Evolutionary conservation across 78 protist genomes (phyloP).

Genomic region (Dictyostelium citrinum): DNA sequence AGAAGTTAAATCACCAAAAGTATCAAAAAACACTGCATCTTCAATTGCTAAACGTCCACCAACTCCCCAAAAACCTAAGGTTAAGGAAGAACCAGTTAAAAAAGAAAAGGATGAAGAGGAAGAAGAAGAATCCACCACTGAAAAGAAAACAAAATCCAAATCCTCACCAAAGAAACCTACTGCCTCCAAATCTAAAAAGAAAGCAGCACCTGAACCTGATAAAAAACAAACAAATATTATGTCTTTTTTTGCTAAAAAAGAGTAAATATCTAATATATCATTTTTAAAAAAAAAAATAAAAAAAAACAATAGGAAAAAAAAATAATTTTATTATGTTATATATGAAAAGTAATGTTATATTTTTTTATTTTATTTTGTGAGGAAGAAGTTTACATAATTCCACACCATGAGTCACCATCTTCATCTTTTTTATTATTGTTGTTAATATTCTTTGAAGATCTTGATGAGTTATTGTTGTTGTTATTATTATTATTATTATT

Average conservation of each 20-base stretch:
- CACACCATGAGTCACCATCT: constrained; percentile 9
- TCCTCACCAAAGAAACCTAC: not conserved
- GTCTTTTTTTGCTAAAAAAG: constrained; percentile 7
- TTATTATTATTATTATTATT: not conserved
- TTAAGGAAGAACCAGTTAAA: not conserved
- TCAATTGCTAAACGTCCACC: not conserved
- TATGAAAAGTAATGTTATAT: not conserved
- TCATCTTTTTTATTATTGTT: not conserved
- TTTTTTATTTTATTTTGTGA: not conserved
- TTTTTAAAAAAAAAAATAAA: not conserved
- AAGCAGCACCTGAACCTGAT: not conserved
- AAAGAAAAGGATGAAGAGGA: not conserved
- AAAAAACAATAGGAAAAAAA: not conserved
- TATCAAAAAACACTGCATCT: not conserved
- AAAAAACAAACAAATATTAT: constrained; percentile 18
- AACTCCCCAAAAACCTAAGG: not conserved
- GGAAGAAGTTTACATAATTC: not conserved
- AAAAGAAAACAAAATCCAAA: not conserved
- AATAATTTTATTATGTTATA: not conserved
- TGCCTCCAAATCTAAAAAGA: not conserved
- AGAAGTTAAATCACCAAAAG: not conserved
- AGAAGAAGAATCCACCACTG: not conserved
- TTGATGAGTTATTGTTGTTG: not conserved
- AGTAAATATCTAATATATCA: not conserved
- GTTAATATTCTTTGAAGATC: not conserved